Conservation (phyloP, 2,329 filamentous ascomycete species). For the Tolypocladium endophyticum region DNA sequence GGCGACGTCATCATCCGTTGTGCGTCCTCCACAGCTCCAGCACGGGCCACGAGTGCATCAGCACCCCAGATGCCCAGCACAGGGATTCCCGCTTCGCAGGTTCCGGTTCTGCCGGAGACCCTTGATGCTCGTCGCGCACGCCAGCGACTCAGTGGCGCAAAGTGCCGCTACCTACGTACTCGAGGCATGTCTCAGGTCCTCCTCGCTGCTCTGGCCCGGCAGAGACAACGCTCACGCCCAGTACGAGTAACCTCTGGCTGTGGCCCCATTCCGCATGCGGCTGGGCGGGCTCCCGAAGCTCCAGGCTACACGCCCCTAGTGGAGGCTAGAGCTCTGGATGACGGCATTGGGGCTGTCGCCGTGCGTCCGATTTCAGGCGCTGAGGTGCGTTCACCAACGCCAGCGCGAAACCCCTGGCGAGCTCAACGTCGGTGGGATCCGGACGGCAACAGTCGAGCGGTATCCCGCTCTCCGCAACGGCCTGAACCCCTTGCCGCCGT, state of each 20-base stretch:
- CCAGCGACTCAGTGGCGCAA: background rate
- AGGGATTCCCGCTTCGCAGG: background rate
- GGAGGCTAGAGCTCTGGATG: conserved; percentile 4
- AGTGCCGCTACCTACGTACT: background rate
- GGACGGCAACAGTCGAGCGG: background rate
- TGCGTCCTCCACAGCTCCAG: background rate
- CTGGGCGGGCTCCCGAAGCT: conserved; percentile 1
- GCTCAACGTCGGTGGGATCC: background rate
- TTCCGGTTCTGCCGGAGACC: background rate
- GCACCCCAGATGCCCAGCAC: background rate
- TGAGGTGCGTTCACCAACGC: background rate
- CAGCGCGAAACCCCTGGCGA: background rate
- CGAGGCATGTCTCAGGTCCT: background rate
- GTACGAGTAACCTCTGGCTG: background rate
- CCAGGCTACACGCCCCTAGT: conserved; percentile 4
- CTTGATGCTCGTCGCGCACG: background rate
- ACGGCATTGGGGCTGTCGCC: conserved; percentile 1
- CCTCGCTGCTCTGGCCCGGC: background rate
- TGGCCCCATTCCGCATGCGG: conserved; percentile 9
- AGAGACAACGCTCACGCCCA: too few species aligned
- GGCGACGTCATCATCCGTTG: conserved; percentile 10
- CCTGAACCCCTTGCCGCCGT: background rate
- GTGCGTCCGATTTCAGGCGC: background rate
- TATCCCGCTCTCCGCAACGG: background rate
- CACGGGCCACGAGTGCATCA: background rate